Percentiles rank a stretch among this genome's conserved stretches.
phyloP scores from a whole-genome alignment of 176 grass and related monocot species.

The Aegilops tauschii region DNA sequence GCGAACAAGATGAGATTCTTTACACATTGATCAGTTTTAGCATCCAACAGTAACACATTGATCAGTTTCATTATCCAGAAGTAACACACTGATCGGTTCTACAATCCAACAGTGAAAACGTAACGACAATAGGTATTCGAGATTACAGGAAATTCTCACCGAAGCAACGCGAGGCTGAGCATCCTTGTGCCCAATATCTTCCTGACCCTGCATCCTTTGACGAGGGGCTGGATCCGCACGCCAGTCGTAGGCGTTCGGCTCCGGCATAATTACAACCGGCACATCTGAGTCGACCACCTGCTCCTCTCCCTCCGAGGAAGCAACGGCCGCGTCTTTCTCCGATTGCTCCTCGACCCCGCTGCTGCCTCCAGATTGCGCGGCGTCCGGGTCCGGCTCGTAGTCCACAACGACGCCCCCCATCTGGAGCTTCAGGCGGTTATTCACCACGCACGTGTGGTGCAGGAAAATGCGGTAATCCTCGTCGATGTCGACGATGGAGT shows the following conservation, averaged over 20 bases:
- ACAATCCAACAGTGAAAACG: neutral
- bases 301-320: neutral
- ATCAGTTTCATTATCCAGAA: neutral
- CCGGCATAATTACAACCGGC: neutral
- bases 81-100: neutral
- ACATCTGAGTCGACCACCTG: neutral
- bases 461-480: conserved; percentile 62
- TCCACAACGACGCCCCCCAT: conserved; percentile 23
- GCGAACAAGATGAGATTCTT: neutral
- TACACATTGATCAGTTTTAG: neutral
- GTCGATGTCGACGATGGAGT: conserved; percentile 32
- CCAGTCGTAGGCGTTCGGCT: neutral
- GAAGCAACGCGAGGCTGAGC: neutral
- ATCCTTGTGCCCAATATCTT: neutral
- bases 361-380: neutral
- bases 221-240: neutral
- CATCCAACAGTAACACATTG: neutral
- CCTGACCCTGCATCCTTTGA: neutral
- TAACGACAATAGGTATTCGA: neutral
- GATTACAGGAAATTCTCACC: neutral
- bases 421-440: conserved; percentile 44
- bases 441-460: conserved; percentile 32
- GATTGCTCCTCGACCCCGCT: neutral
- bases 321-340: conserved; percentile 2
- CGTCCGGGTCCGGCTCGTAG: conserved; percentile 24